Percentiles rank a stretch among this genome's conserved stretches.
Evolutionary conservation across 108 stramenopile species (phyloP).

Genomic region (Stephanodiscus minutulus): DNA sequence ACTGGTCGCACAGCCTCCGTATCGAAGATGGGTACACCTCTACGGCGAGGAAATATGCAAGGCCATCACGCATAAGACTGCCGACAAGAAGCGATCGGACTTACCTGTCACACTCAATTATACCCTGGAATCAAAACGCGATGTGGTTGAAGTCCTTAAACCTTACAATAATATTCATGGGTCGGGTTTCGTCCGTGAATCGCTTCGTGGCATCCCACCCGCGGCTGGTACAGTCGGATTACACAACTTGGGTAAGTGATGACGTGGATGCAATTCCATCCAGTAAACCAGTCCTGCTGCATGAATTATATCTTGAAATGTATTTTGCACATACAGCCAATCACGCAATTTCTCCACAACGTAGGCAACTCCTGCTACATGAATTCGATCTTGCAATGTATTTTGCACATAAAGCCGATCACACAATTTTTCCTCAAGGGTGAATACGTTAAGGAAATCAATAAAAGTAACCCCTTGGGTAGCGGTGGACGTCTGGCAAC

Average conservation of each 20-base stretch:
- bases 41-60: constrained; percentile 85
- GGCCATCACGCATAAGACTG: constrained; percentile 61
- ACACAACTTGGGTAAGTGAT: too few species aligned
- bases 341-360: too few species aligned
- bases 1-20: constrained; percentile 55
- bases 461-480: constrained; percentile 86
- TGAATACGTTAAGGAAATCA: constrained; percentile 62
- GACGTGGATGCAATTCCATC: too few species aligned
- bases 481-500: constrained; percentile 82
- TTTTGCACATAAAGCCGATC: constrained; percentile 83
- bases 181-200: constrained; percentile 78
- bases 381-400: constrained; percentile 92
- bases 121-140: constrained; percentile 58
- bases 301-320: too few species aligned
- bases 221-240: constrained; percentile 92
- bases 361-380: constrained; percentile 99
- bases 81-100: constrained; percentile 35
- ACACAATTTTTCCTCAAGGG: constrained; percentile 87
- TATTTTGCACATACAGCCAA: too few species aligned
- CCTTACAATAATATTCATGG: constrained; percentile 71
- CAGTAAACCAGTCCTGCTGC: too few species aligned
- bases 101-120: constrained; percentile 64
- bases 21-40: constrained; percentile 77
- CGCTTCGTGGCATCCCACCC: constrained; percentile 72
- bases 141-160: constrained; percentile 74